These are phyloP conservation scores for Ascochyta clinopodiicola DNA, from an alignment of 2,329 filamentous ascomycete genomes.

Conservation along the genomic window DNA sequence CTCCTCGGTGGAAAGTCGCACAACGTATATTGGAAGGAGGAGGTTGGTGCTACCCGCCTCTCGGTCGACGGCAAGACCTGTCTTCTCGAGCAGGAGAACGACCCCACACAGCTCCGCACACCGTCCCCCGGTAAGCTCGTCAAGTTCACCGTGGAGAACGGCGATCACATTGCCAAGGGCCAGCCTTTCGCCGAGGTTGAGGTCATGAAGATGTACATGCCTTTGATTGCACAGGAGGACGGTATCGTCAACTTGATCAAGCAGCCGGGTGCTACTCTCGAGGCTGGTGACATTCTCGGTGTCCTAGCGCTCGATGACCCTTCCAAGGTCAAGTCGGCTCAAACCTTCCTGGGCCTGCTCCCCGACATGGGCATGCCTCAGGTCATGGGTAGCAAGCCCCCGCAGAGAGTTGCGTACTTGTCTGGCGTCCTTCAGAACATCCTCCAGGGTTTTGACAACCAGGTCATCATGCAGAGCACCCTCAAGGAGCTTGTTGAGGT, in stretches of 20 bases:
- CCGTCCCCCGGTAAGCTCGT: constrained; percentile 97
- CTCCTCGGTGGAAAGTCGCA: constrained; percentile 91
- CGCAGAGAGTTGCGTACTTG: constrained; percentile 82
- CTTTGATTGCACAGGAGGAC: constrained; percentile 90
- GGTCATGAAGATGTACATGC: constrained; percentile 99
- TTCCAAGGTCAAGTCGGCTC: constrained; percentile 93
- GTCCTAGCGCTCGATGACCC: constrained; percentile 95
- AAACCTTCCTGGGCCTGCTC: constrained; percentile 90
- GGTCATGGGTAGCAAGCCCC: constrained; percentile 87
- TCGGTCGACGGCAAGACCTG: constrained; percentile 99
- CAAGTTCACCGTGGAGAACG: constrained; percentile 96
- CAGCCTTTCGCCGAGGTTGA: constrained; percentile 96
- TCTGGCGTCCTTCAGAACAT: constrained; percentile 85
- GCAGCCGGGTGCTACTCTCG: constrained; percentile 96
- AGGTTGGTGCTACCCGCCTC: constrained; percentile 91
- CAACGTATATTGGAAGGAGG: constrained; percentile 99
- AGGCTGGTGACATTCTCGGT: constrained; percentile 98
- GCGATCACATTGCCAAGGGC: constrained; percentile 88
- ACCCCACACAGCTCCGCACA: constrained; percentile 93
- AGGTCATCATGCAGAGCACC: constrained; percentile 88
- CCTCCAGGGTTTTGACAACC: constrained; percentile 93
- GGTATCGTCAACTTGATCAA: constrained; percentile 98
- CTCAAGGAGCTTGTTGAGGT: constrained; percentile 90
- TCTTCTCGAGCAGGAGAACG: constrained; percentile 96
- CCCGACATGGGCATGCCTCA: constrained; percentile 86